Conservation (phyloP, 306 rosid species). For the Medicago truncatula region MtrunA17r5.0-ANR NC_053042.1:4591001-4591500, state of each 20-base stretch:
- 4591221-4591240: neutral
- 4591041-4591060: no score
- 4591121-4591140: neutral
- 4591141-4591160: neutral
- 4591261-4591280: slow-evolving; percentile 39
- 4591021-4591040: no score
- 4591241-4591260: neutral
- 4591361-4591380: neutral
- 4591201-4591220: neutral
- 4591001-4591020: no score
- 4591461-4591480: no score
- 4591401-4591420: no score
- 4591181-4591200: slow-evolving; percentile 14
- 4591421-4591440: no score
- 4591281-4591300: neutral
- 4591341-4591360: slow-evolving; percentile 34
- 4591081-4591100: neutral
- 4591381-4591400: neutral
- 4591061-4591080: no score
- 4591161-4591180: neutral
- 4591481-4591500: no score
- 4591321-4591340: slow-evolving; percentile 26
- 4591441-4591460: no score
- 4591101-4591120: neutral
- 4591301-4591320: neutral